Conservation (phyloP, 352 stramenopile species). For the Pythium aquatile region DNA sequence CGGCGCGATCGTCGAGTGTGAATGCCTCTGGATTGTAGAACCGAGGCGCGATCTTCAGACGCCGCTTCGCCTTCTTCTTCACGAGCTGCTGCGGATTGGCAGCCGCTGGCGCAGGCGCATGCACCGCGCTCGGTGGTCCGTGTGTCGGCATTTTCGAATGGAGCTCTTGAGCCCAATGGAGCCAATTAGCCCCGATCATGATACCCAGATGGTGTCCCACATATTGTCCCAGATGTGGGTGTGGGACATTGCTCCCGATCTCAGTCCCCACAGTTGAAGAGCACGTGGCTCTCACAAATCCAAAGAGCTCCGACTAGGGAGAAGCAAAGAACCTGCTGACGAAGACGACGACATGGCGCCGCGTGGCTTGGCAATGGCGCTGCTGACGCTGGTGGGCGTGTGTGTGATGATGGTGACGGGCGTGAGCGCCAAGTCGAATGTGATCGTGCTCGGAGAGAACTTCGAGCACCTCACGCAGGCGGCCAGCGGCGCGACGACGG, state of each 20-base stretch:
- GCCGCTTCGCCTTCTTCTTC: conserved; percentile 31
- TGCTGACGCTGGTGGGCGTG: conserved; percentile 9
- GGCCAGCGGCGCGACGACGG: conserved; percentile 87
- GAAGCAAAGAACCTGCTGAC: conserved; percentile 3
- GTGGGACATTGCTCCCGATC: background rate
- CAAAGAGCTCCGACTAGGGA: background rate
- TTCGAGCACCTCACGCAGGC: conserved; percentile 92
- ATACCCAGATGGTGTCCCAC: background rate
- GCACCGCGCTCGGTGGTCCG: too few species aligned
- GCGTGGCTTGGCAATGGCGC: conserved; percentile 11
- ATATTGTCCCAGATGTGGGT: conserved; percentile 4
- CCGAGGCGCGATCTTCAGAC: conserved; percentile 47
- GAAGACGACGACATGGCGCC: conserved; percentile 11
- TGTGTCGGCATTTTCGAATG: too few species aligned
- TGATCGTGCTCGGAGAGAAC: conserved; percentile 65
- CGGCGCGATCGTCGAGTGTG: background rate
- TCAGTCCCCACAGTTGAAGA: conserved; percentile 12
- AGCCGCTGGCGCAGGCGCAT: too few species aligned
- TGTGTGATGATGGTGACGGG: background rate
- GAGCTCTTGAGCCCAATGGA: too few species aligned
- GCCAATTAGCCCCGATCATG: too few species aligned
- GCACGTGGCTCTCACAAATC: conserved; percentile 8
- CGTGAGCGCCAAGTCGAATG: conserved; percentile 32
- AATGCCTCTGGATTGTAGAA: conserved; percentile 21
- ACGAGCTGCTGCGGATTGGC: background rate